Evolutionary conservation across 805 yeast species (phyloP).

Genomic region (Zygotorulaspora chibaensis): DNA sequence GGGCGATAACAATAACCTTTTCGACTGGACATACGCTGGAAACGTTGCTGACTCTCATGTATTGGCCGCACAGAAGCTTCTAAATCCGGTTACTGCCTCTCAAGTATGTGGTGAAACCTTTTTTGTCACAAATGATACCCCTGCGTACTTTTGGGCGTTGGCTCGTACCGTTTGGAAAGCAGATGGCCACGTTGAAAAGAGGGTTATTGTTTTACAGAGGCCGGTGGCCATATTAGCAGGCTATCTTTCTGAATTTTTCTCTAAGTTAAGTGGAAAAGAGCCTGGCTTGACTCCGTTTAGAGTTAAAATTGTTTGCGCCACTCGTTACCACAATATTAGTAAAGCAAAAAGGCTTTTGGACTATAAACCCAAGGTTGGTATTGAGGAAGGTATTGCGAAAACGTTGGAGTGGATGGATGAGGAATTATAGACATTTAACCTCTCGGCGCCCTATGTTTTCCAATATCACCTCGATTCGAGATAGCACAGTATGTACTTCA

Average conservation of each 20-base stretch:
- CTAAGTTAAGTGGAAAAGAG: slow-evolving; percentile 70
- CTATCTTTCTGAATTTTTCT: slow-evolving; percentile 68
- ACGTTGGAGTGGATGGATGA: slow-evolving; percentile 91
- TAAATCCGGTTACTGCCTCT: slow-evolving; percentile 42
- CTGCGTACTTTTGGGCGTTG: slow-evolving; percentile 94
- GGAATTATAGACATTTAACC: slow-evolving; percentile 15
- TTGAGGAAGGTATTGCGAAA: slow-evolving; percentile 73
- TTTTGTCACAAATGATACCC: slow-evolving; percentile 89
- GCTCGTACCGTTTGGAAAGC: slow-evolving; percentile 97
- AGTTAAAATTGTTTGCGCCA: slow-evolving; percentile 87
- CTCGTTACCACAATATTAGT: slow-evolving; percentile 84
- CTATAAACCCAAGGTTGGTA: slow-evolving; percentile 71
- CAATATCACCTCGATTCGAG: background rate
- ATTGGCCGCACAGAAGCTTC: slow-evolving; percentile 75
- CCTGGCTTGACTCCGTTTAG: slow-evolving; percentile 95
- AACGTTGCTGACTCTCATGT: slow-evolving; percentile 97
- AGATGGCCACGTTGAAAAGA: slow-evolving; percentile 76
- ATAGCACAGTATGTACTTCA: background rate
- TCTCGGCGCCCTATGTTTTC: background rate
- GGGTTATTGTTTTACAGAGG: slow-evolving; percentile 62
- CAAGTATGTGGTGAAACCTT: slow-evolving; percentile 79
- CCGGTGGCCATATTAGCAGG: slow-evolving; percentile 81
- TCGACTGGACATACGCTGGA: slow-evolving; percentile 98
- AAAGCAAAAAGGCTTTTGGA: slow-evolving; percentile 79
- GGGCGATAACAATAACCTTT: slow-evolving; percentile 89